Conservation (phyloP, 805 yeast species). For the Metschnikowia amazonensis region DNA sequence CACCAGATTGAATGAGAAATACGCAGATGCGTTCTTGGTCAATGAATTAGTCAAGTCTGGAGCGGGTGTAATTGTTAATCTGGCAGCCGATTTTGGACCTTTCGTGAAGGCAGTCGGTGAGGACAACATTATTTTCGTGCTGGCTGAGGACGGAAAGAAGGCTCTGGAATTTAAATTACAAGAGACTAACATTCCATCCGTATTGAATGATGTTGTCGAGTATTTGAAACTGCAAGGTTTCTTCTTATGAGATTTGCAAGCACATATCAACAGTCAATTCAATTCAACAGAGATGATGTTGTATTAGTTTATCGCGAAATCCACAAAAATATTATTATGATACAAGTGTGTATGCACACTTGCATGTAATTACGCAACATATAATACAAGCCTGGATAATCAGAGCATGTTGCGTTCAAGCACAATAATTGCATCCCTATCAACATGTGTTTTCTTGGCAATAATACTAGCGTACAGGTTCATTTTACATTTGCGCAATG, state of each 20-base stretch:
- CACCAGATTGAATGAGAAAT: slow-evolving; percentile 44
- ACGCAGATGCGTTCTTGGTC: slow-evolving; percentile 57
- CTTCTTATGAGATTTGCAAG: neutral
- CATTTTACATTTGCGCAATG: neutral
- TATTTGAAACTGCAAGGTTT: slow-evolving; percentile 81
- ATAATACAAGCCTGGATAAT: neutral
- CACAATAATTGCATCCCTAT: neutral
- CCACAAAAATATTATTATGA: neutral
- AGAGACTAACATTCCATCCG: slow-evolving; percentile 22
- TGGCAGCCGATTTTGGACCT: slow-evolving; percentile 43
- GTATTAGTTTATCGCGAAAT: neutral
- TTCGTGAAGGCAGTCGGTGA: slow-evolving; percentile 38
- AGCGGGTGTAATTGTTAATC: slow-evolving; percentile 67
- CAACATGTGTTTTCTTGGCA: neutral
- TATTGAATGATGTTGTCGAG: slow-evolving; percentile 69
- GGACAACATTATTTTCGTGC: slow-evolving; percentile 54
- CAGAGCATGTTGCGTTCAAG: neutral
- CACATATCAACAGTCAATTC: neutral
- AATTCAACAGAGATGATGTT: neutral
- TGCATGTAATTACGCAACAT: neutral
- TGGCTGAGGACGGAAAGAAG: slow-evolving; percentile 17
- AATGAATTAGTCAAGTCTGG: slow-evolving; percentile 85
- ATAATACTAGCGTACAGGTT: neutral
- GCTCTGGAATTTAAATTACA: slow-evolving; percentile 12
- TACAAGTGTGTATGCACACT: neutral